A percentile compares a stretch with the other conserved stretches of the same genome.
phyloP scores from a whole-genome alignment of 2,329 filamentous ascomycete genomes.

The Helotiales sp. region DNA sequence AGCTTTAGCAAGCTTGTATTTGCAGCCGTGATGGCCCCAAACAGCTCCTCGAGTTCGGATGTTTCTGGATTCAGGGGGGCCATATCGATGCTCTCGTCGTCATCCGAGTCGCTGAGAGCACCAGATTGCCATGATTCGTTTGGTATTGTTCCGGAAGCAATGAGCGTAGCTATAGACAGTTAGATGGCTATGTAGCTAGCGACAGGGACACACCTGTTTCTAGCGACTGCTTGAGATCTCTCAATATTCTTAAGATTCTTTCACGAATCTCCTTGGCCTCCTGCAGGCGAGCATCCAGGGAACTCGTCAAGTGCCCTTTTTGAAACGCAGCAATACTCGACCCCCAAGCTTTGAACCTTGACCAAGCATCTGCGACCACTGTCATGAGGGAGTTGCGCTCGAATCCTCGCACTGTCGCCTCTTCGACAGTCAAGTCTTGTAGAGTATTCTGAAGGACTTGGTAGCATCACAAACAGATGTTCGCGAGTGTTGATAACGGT shows the following conservation, averaged over 20 bases:
- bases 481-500: background rate
- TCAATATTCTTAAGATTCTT: slow-evolving; percentile 23
- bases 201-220: slow-evolving; percentile 12
- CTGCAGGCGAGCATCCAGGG: slow-evolving; percentile 26
- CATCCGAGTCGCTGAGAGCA: slow-evolving; percentile 20
- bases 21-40: slow-evolving; percentile 19
- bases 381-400: slow-evolving; percentile 12
- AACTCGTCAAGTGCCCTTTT: slow-evolving; percentile 11
- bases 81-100: slow-evolving; percentile 6
- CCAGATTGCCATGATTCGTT: slow-evolving; percentile 24
- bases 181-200: background rate
- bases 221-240: slow-evolving; percentile 23
- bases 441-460: background rate
- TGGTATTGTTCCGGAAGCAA: slow-evolving; percentile 15
- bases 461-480: background rate
- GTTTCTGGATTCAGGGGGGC: slow-evolving; percentile 6
- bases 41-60: slow-evolving; percentile 27
- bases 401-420: slow-evolving; percentile 10
- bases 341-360: slow-evolving; percentile 28
- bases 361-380: slow-evolving; percentile 11
- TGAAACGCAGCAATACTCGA: slow-evolving; percentile 28
- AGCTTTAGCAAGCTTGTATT: slow-evolving; percentile 28
- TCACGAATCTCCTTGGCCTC: slow-evolving; percentile 23
- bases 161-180: slow-evolving; percentile 13
- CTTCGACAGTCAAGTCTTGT: background rate